Percentiles rank a stretch among this genome's conserved stretches.
Evolutionary conservation across 805 yeast genomes (phyloP).

Genomic region (Schwanniomyces yamadae): DNA sequence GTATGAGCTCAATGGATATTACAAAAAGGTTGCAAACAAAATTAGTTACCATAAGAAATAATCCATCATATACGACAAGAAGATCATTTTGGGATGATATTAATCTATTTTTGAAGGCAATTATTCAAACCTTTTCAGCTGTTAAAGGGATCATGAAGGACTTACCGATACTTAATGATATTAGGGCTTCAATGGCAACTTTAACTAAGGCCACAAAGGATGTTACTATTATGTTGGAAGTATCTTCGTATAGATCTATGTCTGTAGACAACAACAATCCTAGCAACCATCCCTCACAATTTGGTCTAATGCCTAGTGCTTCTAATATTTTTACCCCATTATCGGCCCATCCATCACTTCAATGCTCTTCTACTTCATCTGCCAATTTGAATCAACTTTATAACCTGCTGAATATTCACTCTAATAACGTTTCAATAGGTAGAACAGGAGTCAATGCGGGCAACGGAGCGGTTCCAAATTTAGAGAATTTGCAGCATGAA

Average conservation of each 20-base stretch:
- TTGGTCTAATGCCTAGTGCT: constrained; percentile 30
- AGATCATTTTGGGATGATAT: constrained; percentile 81
- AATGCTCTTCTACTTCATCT: constrained; percentile 9
- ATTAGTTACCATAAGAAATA: constrained; percentile 50
- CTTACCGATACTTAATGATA: constrained; percentile 74
- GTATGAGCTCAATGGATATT: constrained; percentile 79
- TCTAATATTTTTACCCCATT: constrained; percentile 33
- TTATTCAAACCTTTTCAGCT: constrained; percentile 77
- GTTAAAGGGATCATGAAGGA: constrained; percentile 82
- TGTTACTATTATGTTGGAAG: constrained; percentile 80
- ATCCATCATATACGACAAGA: constrained; percentile 50
- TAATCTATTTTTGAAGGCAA: constrained; percentile 75
- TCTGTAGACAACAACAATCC: constrained; percentile 18
- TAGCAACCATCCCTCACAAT: constrained; percentile 21
- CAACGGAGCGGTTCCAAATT: constrained; percentile 2
- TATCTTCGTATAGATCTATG: constrained; percentile 33
- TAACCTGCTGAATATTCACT: constrained; percentile 22
- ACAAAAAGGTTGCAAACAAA: constrained; percentile 63
- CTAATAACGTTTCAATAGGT: constrained; percentile 26
- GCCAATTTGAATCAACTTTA: constrained; percentile 6
- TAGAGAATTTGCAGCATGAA: constrained; percentile 3
- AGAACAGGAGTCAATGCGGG: constrained; percentile 24
- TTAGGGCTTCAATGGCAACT: constrained; percentile 73
- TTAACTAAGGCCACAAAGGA: constrained; percentile 89
- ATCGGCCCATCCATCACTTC: constrained; percentile 23